Conservation (phyloP, 1,139 yeast species). For the Scheffersomyces segobiensis region DNA sequence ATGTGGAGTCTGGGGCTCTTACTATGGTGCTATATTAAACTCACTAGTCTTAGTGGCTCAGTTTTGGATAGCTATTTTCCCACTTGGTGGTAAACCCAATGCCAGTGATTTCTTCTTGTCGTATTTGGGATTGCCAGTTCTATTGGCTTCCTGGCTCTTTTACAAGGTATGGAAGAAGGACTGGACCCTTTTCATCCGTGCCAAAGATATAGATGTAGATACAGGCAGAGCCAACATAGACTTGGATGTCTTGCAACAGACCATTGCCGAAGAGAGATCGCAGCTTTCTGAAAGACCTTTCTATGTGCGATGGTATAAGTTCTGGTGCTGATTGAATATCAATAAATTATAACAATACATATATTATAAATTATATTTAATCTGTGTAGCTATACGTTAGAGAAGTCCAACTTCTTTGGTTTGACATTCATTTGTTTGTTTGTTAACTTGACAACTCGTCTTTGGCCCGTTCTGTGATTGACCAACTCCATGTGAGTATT, state of each 20-base stretch:
- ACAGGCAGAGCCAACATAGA: slow-evolving; percentile 25
- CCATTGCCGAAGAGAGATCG: slow-evolving; percentile 21
- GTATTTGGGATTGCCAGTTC: slow-evolving; percentile 63
- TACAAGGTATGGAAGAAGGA: slow-evolving; percentile 60
- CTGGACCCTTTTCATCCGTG: slow-evolving; percentile 35
- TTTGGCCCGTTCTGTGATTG: slow-evolving; percentile 41
- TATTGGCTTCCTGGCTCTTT: slow-evolving; percentile 54
- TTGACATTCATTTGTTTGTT: slow-evolving; percentile 36
- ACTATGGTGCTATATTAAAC: slow-evolving; percentile 61
- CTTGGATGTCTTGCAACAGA: slow-evolving; percentile 23
- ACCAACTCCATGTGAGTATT: slow-evolving; percentile 42
- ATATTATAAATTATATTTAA: not conserved
- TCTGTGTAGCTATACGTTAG: slow-evolving; percentile 2
- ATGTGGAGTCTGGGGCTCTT: slow-evolving; percentile 71
- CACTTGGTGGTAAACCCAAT: slow-evolving; percentile 56
- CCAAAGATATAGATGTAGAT: slow-evolving; percentile 22
- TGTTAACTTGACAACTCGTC: slow-evolving; percentile 32
- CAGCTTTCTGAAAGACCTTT: slow-evolving; percentile 20
- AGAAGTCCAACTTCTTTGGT: slow-evolving; percentile 43
- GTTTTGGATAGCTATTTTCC: slow-evolving; percentile 77
- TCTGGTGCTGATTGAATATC: slow-evolving; percentile 18
- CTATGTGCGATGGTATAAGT: slow-evolving; percentile 17
- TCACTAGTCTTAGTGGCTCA: slow-evolving; percentile 71
- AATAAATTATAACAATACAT: slow-evolving; percentile 2
- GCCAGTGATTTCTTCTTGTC: slow-evolving; percentile 61